Evolutionary conservation across 2,329 filamentous ascomycete genomes (phyloP).

Genomic region (Venturia oleaginea): DNA sequence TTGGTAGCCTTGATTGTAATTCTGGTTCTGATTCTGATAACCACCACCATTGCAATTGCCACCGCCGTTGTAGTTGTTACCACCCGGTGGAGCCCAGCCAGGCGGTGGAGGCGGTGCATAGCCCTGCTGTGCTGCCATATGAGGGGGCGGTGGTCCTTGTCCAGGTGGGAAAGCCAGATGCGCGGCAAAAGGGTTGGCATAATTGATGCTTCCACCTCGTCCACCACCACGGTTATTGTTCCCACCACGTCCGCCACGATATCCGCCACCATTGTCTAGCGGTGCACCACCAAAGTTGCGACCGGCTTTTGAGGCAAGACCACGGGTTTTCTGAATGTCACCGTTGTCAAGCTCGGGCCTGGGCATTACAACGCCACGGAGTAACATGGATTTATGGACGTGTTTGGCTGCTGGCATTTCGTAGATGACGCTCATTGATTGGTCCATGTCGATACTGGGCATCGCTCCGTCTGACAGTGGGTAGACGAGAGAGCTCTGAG

Average conservation of each 20-base stretch:
- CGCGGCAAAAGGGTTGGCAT: conserved; percentile 27
- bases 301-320: conserved; percentile 56
- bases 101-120: neutral
- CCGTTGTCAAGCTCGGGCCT: conserved; percentile 61
- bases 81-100: neutral
- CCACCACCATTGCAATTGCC: neutral
- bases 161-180: conserved; percentile 16
- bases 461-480: conserved; percentile 63
- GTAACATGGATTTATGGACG: conserved; percentile 86
- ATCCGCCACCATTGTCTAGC: conserved; percentile 34
- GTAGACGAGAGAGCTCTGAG: conserved; percentile 71
- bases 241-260: conserved; percentile 28
- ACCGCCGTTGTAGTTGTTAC: neutral
- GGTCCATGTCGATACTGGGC: conserved; percentile 74
- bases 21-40: conserved; percentile 4
- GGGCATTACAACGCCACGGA: conserved; percentile 71
- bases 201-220: conserved; percentile 44
- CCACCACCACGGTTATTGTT: conserved; percentile 27
- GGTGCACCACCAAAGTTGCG: conserved; percentile 62
- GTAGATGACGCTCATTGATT: conserved; percentile 80
- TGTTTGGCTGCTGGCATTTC: conserved; percentile 65
- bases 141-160: conserved; percentile 7
- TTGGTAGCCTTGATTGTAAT: conserved; percentile 14
- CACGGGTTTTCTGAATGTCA: conserved; percentile 66
- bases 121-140: neutral